Evolutionary conservation across 345 rosid species (phyloP), one percentile per base, ranked within the genome.

Genomic region (Abelmoschus esculentus): DNA sequence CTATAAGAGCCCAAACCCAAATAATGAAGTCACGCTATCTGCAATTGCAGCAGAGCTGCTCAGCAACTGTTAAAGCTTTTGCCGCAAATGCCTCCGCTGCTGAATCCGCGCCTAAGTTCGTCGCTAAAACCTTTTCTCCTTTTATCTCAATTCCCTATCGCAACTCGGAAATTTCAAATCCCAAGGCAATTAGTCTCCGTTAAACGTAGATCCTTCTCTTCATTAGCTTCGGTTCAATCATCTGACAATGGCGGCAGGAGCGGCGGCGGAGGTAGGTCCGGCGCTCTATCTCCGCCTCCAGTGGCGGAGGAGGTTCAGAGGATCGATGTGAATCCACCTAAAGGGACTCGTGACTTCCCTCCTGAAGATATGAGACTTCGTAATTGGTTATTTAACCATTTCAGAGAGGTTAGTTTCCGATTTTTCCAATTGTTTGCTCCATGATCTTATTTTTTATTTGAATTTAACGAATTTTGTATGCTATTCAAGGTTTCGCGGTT

Each of bases 331-430:
- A 89, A 91, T 80, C 97, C 96, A 46, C 97, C 96, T 19, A 89
- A 87, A 80, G 96, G 97, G 3, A 95, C 99, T 70, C 84, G 97
- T 22, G 99, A 91, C 80, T 91, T 91, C 80, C 86, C 96, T 52
- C 97, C 96, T 19, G 96, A 91, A 70, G 96, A 91, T 65, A 91
- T 91, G 96, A 89, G 97, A 9, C 89, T 95, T 19, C 91, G 96
- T 49, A 89, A 80, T 38, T 95, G 99, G 97, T 91, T 95, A 69
- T 91, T 95, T 72, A 52, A 81, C 82, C 86, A 91, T 71, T 95
- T 95, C 79, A 81, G 83, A 78, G 96, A 91, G 91, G 97, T 91
- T 28, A 58, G 61, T 56, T 56, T 56, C 32, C 7, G 4, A 57
- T 19, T 47, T 19, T 17, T n/a, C 32, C 31, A 59, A n/a, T 59